Evolutionary conservation across 1,139 yeast species (phyloP).

Genomic region (Saccharomyces hybrid): DNA sequence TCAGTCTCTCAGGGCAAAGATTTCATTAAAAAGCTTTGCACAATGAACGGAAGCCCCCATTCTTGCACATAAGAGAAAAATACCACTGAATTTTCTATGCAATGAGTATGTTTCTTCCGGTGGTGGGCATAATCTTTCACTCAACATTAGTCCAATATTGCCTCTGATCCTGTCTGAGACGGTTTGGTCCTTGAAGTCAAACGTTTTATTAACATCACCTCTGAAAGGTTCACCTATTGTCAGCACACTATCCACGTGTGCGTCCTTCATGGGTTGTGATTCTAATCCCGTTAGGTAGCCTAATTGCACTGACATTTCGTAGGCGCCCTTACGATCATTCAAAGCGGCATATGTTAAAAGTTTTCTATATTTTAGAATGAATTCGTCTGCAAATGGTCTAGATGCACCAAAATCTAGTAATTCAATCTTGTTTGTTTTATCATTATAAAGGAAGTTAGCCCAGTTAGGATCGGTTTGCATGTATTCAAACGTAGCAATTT

Average conservation of each 20-base stretch:
- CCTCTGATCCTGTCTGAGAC: constrained; percentile 87
- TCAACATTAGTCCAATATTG: constrained; percentile 80
- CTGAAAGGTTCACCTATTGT: constrained; percentile 91
- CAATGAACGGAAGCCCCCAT: constrained; percentile 81
- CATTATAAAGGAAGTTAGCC: constrained; percentile 91
- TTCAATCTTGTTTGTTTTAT: constrained; percentile 58
- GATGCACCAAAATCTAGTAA: constrained; percentile 94
- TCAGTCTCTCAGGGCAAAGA: constrained; percentile 25
- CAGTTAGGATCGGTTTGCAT: constrained; percentile 99
- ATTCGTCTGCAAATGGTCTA: constrained; percentile 62
- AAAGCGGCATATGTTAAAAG: constrained; percentile 72
- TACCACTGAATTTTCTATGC: constrained; percentile 93
- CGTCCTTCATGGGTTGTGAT: constrained; percentile 76
- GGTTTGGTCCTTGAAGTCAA: constrained; percentile 76
- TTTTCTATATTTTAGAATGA: constrained; percentile 60
- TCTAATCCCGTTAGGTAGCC: constrained; percentile 93
- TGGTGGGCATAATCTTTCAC: constrained; percentile 90
- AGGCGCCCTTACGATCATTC: constrained; percentile 59
- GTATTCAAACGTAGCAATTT: constrained; percentile 74
- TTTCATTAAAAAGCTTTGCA: constrained; percentile 65
- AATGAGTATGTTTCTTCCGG: constrained; percentile 96
- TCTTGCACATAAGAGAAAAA: constrained; percentile 81
- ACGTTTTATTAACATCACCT: constrained; percentile 44
- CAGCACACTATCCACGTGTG: constrained; percentile 86
- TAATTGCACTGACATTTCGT: constrained; percentile 57